Evolutionary conservation across 495 filamentous ascomycete genomes (phyloP).

Genomic region (Echria macrotheca): DNA sequence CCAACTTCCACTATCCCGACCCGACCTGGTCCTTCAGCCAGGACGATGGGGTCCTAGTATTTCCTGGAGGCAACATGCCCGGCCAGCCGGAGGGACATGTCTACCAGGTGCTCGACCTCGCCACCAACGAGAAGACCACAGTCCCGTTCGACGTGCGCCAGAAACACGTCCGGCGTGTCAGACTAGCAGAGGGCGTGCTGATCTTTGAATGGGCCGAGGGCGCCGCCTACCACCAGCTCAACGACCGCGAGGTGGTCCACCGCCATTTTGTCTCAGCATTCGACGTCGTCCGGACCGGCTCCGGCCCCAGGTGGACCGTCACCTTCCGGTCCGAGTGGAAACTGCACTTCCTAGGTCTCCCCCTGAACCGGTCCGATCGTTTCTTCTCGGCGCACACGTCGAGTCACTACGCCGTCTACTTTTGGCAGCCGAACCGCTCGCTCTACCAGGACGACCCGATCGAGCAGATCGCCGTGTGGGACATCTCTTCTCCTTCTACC

Average conservation of each 20-base stretch:
- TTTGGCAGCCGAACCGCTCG: slow-evolving; percentile 60
- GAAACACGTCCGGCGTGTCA: slow-evolving; percentile 54
- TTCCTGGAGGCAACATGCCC: slow-evolving; percentile 28
- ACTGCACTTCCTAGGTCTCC: slow-evolving; percentile 57
- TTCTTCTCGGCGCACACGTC: slow-evolving; percentile 61
- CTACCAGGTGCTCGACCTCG: slow-evolving; percentile 52
- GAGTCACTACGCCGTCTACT: slow-evolving; percentile 61
- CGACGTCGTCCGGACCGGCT: slow-evolving; percentile 37
- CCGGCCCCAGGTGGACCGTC: slow-evolving; percentile 39
- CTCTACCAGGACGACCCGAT: slow-evolving; percentile 55
- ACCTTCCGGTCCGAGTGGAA: slow-evolving; percentile 63
- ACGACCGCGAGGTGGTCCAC: slow-evolving; percentile 53
- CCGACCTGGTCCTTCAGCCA: slow-evolving; percentile 55
- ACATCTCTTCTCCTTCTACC: slow-evolving; percentile 51
- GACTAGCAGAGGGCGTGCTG: slow-evolving; percentile 51
- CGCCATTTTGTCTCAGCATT: slow-evolving; percentile 63
- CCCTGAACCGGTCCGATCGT: slow-evolving; percentile 53
- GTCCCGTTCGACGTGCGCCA: slow-evolving; percentile 52
- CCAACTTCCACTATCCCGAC: slow-evolving; percentile 46
- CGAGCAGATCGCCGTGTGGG: slow-evolving; percentile 62
- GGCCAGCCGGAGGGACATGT: slow-evolving; percentile 22
- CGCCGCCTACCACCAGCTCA: slow-evolving; percentile 52
- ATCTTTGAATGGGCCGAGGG: slow-evolving; percentile 63
- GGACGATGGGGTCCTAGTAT: slow-evolving; percentile 53
- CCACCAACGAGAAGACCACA: slow-evolving; percentile 35